Conservation (phyloP, 352 stramenopile genomes). For the Globisporangium barbulae region DNA sequence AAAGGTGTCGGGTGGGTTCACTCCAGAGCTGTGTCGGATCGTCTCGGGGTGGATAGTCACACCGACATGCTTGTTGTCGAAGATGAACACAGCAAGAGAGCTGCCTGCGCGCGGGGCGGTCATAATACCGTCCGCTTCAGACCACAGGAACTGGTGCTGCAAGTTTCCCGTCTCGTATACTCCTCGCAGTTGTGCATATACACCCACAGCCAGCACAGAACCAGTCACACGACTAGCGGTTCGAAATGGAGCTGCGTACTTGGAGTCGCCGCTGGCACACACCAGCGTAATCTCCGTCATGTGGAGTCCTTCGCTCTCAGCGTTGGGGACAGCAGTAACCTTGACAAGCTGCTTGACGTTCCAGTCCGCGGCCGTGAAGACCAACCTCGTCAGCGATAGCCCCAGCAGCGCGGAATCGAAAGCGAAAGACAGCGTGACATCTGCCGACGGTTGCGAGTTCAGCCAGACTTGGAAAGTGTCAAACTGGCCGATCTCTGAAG, state of each 20-base stretch:
- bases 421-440: slow-evolving; percentile 35
- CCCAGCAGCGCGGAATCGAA: slow-evolving; percentile 15
- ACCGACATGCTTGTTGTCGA: slow-evolving; percentile 52
- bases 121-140: slow-evolving; percentile 38
- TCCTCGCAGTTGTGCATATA: slow-evolving; percentile 49
- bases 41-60: slow-evolving; percentile 34
- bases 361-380: slow-evolving; percentile 47
- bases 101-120: slow-evolving; percentile 30
- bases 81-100: slow-evolving; percentile 34
- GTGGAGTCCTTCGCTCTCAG: slow-evolving; percentile 32
- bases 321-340: slow-evolving; percentile 34
- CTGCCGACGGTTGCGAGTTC: slow-evolving; percentile 42
- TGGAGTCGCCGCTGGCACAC: slow-evolving; percentile 31
- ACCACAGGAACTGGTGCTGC: slow-evolving; percentile 49
- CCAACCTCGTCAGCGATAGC: slow-evolving; percentile 26
- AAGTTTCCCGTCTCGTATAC: slow-evolving; percentile 56
- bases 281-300: slow-evolving; percentile 30
- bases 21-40: slow-evolving; percentile 27
- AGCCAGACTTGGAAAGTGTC: slow-evolving; percentile 48
- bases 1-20: slow-evolving; percentile 22
- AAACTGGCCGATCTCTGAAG: slow-evolving; percentile 62
- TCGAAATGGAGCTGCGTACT: slow-evolving; percentile 39
- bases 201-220: slow-evolving; percentile 31
- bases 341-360: slow-evolving; percentile 28
- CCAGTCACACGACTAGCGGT: slow-evolving; percentile 17